Evolutionary conservation across 257 asterid species (phyloP), one percentile per base, ranked within the genome.

Genomic region (Penstemon davidsonii): DNA sequence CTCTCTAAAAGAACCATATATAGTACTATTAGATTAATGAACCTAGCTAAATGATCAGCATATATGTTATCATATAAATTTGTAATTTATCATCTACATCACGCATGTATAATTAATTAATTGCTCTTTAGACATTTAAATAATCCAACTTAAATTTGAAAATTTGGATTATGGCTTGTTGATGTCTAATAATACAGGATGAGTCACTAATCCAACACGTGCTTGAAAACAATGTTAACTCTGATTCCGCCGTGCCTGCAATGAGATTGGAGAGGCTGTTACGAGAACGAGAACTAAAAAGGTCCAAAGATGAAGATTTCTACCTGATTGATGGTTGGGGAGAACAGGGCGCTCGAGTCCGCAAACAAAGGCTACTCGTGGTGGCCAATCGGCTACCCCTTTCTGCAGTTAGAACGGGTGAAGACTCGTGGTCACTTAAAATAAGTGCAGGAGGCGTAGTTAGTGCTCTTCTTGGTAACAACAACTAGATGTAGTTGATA

Each of bases 371-470:
- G 62, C 82, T 90, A 46, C 73, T 90, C 63, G 97, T 90, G 15
- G 97, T 90, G 70, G 96, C 97, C n/a, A 90, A 90, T 60, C 78
- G 97, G 71, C 83, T 90, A 39, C 97, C 97, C 19, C 95, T 90
- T n/a, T 83, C 97, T 59, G 96, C 97, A 18, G 79, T 74, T 75
- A 86, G 96, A 81, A 85, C 68, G 81, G 81, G 88, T 61, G 88
- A 90, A 59, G 90, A 91, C 67, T 75, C 87, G 2, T 90, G 97
- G 97, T 59, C 83, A 3, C 88, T 90, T 75, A 96, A 90, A 68
- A 76, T 88, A 54, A 90, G 96, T 76, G 95, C 83, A 42, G 96
- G 97, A 60, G 97, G 97, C 66, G 79, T 90, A 59, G 97, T 90
- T 64, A 86, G 88, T 55, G 97, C 97, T n/a, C 89, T 90, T 69